Conservation (phyloP, 352 stramenopile species). For the Phytophthora vignae region DNA sequence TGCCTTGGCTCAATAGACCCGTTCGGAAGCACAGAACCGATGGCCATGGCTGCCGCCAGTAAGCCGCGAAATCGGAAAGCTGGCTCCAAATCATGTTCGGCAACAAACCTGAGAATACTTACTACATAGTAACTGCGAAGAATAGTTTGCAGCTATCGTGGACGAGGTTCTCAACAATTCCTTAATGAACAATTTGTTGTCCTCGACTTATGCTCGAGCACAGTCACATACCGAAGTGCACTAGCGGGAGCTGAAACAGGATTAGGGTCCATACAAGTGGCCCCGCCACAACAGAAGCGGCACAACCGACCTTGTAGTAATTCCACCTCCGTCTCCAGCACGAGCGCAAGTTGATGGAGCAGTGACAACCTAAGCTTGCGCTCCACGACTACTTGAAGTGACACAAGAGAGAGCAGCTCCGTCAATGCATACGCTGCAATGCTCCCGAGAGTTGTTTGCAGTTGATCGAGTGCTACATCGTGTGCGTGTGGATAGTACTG, state of each 20-base stretch:
- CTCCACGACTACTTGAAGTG: conserved; percentile 4
- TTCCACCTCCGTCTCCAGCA: conserved; percentile 4
- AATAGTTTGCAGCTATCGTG: too few species aligned
- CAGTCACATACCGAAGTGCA: not conserved
- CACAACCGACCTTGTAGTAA: conserved; percentile 4
- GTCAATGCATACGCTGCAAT: conserved; percentile 1
- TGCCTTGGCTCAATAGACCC: too few species aligned
- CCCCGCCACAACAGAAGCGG: too few species aligned
- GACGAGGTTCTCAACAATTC: too few species aligned
- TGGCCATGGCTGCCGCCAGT: too few species aligned
- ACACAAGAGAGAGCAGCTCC: not conserved
- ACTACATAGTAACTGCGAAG: too few species aligned
- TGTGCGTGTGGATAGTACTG: not conserved
- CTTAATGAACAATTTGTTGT: too few species aligned
- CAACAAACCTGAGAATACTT: too few species aligned
- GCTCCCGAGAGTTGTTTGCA: not conserved
- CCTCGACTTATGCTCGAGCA: too few species aligned
- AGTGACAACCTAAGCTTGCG: conserved; percentile 9
- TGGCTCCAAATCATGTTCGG: too few species aligned
- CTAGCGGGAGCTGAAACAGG: conserved; percentile 8
- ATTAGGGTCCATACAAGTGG: conserved; percentile 12
- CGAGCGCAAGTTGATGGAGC: conserved; percentile 2
- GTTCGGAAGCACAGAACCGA: too few species aligned
- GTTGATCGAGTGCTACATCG: not conserved
- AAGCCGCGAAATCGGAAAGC: too few species aligned